Base-by-base conservation (phyloP, 805 yeast genomes). In the Candida nanaspora region DNA sequence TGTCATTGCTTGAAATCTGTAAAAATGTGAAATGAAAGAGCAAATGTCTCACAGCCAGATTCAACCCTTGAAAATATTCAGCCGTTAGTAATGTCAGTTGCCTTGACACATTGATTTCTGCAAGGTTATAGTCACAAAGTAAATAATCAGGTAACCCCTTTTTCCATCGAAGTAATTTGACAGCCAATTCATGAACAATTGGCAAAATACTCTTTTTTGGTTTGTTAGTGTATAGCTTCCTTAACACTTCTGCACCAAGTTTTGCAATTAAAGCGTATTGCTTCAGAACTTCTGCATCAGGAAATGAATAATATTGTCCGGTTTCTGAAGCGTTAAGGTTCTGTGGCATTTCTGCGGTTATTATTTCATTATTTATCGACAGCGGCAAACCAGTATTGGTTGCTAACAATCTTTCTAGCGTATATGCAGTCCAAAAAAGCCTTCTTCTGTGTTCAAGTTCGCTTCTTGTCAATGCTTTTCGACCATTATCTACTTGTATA, bases 61-160 rank as follows among this genome's bases (percentile, higher is more conserved):
- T 82, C 59, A 82, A 72, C 33, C 87, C 88, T 55, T 81, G 86
- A 56, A 81, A 82, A 56, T 80, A 82, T 51, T 82, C 89, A 2
- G 85, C 77, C 76, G 79, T 78, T 43, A 82, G 62, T 50, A 80
- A 80, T 16, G 82, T 81, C n/a, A 72, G 71, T 23, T 76, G 56
- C 42, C 88, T 65, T 2, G 85, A 68, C 6, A 81, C 76, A 41
- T 70, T 68, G 23, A 80, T 60, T 31, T 68, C 66, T 16, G 70
- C 71, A 7, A 49, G 53, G 1, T 67, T 56, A 46, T 76, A 82
- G 50, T 81, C 82, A 21, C 79, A 79, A 42, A 68, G 70, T 39
- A 80, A 64, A 51, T 72, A 74, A n/a, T 66, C 71, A 0, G 87
- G 86, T 14, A 82, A 62, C 19, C 70, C 62, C 41, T 69, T 72